These are phyloP conservation scores for Prunus campanulata DNA, from an alignment of 306 rosid genomes.

Conservation along the genomic window DNA sequence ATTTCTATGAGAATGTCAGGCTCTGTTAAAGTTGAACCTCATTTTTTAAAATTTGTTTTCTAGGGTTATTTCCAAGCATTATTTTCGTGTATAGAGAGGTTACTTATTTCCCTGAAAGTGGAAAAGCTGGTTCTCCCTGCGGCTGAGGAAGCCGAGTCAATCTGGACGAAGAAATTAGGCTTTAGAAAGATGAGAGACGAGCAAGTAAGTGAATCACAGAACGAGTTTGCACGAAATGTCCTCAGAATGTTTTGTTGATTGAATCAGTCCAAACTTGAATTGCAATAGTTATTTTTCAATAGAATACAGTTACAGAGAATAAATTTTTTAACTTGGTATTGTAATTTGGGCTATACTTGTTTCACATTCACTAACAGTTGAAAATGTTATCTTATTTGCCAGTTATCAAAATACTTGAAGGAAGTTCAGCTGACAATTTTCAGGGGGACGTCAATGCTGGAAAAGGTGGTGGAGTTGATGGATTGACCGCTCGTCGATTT, in stretches of 20 bases:
- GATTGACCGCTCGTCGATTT: conserved; percentile 16
- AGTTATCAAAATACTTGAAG: conserved; percentile 71
- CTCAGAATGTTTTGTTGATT: not conserved
- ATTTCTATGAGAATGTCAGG: not conserved
- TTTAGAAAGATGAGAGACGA: conserved; percentile 87
- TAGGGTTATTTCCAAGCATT: conserved; percentile 97
- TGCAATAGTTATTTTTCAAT: not conserved
- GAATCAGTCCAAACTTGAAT: not conserved
- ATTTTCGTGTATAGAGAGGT: conserved; percentile 81
- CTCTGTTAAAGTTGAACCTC: no score
- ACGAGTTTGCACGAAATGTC: not conserved
- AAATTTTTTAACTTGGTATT: not conserved
- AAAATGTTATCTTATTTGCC: conserved; percentile 16
- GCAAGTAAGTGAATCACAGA: conserved; percentile 49
- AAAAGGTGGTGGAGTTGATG: conserved; percentile 60
- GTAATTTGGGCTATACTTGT: not conserved
- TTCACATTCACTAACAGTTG: not conserved
- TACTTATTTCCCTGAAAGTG: conserved; percentile 73
- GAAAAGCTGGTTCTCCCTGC: conserved; percentile 97
- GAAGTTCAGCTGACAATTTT: conserved; percentile 95
- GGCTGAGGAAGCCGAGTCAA: conserved; percentile 95
- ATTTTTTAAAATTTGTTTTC: not conserved
- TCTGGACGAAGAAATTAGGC: conserved; percentile 94
- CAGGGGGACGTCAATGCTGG: conserved; percentile 90
- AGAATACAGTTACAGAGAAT: not conserved